Evolutionary conservation across 176 grass and related monocot genomes (phyloP).

Genomic region (Carex parvula): DNA sequence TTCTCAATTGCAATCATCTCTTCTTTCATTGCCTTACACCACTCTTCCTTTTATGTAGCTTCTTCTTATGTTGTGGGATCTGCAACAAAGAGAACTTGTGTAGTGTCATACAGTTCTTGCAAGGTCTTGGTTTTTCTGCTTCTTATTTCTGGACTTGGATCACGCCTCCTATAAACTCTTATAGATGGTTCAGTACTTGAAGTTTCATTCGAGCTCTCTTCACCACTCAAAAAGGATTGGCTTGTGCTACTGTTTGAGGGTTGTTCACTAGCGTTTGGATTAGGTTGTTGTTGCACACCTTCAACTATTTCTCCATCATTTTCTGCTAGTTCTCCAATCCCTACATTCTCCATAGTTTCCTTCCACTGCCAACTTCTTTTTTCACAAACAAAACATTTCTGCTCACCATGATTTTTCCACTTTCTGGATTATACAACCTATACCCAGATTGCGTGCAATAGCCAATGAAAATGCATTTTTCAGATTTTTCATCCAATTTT

Average conservation of each 20-base stretch:
- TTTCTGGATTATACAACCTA: not conserved
- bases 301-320: too few relatives aligned
- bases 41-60: not conserved
- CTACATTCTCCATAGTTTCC: too few relatives aligned
- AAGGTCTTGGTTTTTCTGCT: not conserved
- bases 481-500: not conserved
- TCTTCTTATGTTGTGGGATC: not conserved
- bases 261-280: too few relatives aligned
- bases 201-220: too few relatives aligned
- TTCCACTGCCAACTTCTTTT: not conserved
- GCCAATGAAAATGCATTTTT: conserved; percentile 21
- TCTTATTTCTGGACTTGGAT: too few relatives aligned
- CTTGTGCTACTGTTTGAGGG: too few relatives aligned
- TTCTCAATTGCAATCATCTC: not conserved
- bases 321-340: too few relatives aligned
- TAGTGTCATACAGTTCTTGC: not conserved
- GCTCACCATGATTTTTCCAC: not conserved
- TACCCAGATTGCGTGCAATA: not conserved
- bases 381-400: conserved; percentile 18
- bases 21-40: not conserved
- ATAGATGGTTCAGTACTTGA: too few relatives aligned
- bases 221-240: too few relatives aligned
- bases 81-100: not conserved
- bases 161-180: too few relatives aligned
- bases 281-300: too few relatives aligned